Percentiles rank a stretch among this genome's conserved stretches.
phyloP scores from a whole-genome alignment of 208 protist genomes.

The Borovskyia barvae region DNA sequence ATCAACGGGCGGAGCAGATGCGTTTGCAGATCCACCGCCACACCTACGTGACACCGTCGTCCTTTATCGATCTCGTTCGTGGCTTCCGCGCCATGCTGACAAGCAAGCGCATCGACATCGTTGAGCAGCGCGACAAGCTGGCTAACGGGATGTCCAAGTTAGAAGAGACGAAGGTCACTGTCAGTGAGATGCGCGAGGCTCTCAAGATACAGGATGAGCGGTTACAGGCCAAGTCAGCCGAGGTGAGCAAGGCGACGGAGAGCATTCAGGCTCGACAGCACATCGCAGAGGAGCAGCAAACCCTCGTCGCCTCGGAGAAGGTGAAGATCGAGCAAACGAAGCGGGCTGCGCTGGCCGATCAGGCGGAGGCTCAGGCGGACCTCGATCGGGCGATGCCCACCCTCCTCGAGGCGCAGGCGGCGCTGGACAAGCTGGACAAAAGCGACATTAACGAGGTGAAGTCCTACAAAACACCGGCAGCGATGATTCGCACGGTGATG shows the following conservation, averaged over 20 bases:
- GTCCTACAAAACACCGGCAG: slow-evolving; percentile 95
- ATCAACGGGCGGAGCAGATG: slow-evolving; percentile 88
- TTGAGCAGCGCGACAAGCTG: slow-evolving; percentile 97
- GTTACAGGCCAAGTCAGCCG: slow-evolving; percentile 84
- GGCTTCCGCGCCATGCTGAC: slow-evolving; percentile 93
- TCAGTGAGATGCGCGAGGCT: slow-evolving; percentile 89
- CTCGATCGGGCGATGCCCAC: slow-evolving; percentile 96
- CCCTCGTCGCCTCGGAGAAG: slow-evolving; percentile 90
- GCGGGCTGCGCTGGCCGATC: slow-evolving; percentile 83
- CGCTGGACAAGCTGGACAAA: slow-evolving; percentile 96
- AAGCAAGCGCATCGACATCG: slow-evolving; percentile 92
- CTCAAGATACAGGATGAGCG: slow-evolving; percentile 87
- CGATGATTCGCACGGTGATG: slow-evolving; percentile 95
- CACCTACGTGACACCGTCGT: slow-evolving; percentile 99
- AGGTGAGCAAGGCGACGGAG: slow-evolving; percentile 87
- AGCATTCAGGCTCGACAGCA: slow-evolving; percentile 95
- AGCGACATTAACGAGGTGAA: slow-evolving; percentile 98
- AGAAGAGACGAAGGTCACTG: slow-evolving; percentile 91
- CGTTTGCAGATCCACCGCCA: slow-evolving; percentile 90
- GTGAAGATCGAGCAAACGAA: slow-evolving; percentile 96
- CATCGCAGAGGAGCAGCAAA: slow-evolving; percentile 96
- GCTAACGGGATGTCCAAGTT: slow-evolving; percentile 93
- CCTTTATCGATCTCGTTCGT: slow-evolving; percentile 96
- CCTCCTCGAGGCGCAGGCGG: slow-evolving; percentile 93
- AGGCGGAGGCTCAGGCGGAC: slow-evolving; percentile 93